Evolutionary conservation across 768 basidiomycete species (phyloP).

Genomic region (Jaapia argillacea): DNA sequence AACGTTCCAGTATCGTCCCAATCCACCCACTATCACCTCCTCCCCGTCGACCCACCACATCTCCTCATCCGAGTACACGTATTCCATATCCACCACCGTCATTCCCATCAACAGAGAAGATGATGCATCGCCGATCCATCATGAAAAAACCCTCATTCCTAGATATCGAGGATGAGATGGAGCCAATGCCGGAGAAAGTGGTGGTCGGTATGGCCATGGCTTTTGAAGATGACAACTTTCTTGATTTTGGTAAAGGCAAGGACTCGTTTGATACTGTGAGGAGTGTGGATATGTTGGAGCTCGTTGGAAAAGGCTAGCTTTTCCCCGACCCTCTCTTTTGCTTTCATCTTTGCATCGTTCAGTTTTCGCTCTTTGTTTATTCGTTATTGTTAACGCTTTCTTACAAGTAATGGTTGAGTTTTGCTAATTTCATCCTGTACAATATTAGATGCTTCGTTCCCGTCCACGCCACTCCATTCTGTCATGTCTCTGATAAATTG

Average conservation of each 20-base stretch:
- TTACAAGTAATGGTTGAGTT: background rate
- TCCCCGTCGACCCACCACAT: constrained; percentile 11
- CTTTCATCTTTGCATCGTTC: background rate
- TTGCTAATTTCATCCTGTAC: too few relatives aligned
- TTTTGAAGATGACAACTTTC: constrained; percentile 25
- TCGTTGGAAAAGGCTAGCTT: background rate
- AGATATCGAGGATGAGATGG: constrained; percentile 40
- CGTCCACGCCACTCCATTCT: too few relatives aligned
- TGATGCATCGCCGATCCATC: constrained; percentile 39
- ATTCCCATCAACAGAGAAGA: constrained; percentile 26
- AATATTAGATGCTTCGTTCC: too few relatives aligned
- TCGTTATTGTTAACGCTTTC: background rate
- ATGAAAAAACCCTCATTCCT: constrained; percentile 66
- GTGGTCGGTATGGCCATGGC: constrained; percentile 2
- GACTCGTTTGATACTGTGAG: constrained; percentile 29
- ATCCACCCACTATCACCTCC: constrained; percentile 28
- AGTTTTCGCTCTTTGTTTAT: background rate
- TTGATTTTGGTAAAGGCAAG: constrained; percentile 27
- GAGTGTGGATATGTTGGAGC: constrained; percentile 8
- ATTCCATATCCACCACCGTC: constrained; percentile 15
- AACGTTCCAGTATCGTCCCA: constrained; percentile 19
- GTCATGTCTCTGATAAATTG: too few relatives aligned
- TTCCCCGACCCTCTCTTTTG: background rate
- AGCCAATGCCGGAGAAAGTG: constrained; percentile 5
- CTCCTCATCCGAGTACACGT: constrained; percentile 9